phyloP scores from a whole-genome alignment of 495 filamentous ascomycete species.

The Staphylotrichum longicolle region DNA sequence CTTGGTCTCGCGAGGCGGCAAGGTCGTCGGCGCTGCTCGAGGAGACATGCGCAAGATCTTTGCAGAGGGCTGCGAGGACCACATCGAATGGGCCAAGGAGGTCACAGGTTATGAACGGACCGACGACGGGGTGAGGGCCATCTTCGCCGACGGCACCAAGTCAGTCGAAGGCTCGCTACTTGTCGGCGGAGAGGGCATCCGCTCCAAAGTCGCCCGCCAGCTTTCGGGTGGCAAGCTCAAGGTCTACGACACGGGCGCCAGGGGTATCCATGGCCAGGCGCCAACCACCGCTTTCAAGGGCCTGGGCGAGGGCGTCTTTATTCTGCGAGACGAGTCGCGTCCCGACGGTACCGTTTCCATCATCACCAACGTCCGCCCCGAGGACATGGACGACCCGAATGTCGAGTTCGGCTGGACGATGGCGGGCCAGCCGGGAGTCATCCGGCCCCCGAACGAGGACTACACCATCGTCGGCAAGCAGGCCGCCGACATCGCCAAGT shows the following conservation, averaged over 20 bases:
- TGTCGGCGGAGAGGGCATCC: slow-evolving; percentile 53
- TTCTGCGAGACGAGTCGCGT: slow-evolving; percentile 40
- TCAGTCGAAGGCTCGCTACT: slow-evolving; percentile 50
- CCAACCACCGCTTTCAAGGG: slow-evolving; percentile 52
- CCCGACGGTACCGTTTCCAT: slow-evolving; percentile 42
- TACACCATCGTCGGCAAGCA: slow-evolving; percentile 48
- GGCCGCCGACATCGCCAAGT: slow-evolving; percentile 52
- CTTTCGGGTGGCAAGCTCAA: slow-evolving; percentile 49
- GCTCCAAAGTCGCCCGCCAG: slow-evolving; percentile 51
- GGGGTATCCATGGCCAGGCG: slow-evolving; percentile 57
- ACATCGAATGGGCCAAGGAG: slow-evolving; percentile 47
- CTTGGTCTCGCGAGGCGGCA: slow-evolving; percentile 46
- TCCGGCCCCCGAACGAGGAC: slow-evolving; percentile 50
- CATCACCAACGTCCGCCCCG: slow-evolving; percentile 56
- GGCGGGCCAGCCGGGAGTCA: slow-evolving; percentile 51
- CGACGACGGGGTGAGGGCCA: slow-evolving; percentile 41
- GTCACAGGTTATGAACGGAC: slow-evolving; percentile 51
- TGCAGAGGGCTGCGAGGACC: slow-evolving; percentile 44
- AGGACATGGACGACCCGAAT: slow-evolving; percentile 53
- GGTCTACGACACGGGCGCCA: slow-evolving; percentile 53
- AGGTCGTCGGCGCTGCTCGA: slow-evolving; percentile 51
- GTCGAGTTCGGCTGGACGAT: slow-evolving; percentile 57
- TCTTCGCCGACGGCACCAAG: slow-evolving; percentile 51
- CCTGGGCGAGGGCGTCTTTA: slow-evolving; percentile 54
- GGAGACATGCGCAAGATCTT: slow-evolving; percentile 52